These are phyloP conservation scores for Solanum chiquidenum DNA, from an alignment of 257 asterid species.

Conservation along the genomic window DNA sequence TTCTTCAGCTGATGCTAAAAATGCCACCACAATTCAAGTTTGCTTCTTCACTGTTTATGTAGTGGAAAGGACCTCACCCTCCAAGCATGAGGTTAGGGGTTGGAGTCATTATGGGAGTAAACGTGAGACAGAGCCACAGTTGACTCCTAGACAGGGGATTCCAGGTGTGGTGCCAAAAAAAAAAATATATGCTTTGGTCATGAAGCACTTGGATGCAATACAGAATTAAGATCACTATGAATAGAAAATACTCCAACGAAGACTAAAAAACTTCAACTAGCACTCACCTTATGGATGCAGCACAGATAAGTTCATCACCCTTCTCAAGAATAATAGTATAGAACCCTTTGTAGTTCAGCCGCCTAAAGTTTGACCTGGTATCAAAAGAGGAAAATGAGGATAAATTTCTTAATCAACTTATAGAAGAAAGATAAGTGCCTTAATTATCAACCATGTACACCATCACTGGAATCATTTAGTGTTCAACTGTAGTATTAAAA, in stretches of 20 bases:
- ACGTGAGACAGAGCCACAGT: not conserved
- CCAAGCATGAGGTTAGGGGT: not conserved
- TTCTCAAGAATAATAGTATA: slow-evolving; percentile 72
- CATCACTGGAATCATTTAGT: not conserved
- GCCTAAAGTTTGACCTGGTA: slow-evolving; percentile 76
- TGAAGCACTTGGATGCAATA: not conserved
- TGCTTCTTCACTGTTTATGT: not conserved
- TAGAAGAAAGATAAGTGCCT: not conserved
- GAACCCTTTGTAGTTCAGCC: slow-evolving; percentile 75
- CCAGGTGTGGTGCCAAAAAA: not conserved
- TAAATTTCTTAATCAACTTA: not conserved
- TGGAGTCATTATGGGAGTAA: not conserved
- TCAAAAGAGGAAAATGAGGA: slow-evolving; percentile 5
- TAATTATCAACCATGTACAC: not conserved
- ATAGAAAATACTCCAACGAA: not conserved
- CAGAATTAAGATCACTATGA: not conserved
- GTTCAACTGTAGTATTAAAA: not conserved
- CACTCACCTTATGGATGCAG: slow-evolving; percentile 81
- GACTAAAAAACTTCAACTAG: not conserved
- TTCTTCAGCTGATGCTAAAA: not conserved
- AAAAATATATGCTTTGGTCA: not conserved
- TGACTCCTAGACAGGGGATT: not conserved
- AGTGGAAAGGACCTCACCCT: not conserved
- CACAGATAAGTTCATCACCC: slow-evolving; percentile 70
- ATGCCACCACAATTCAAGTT: not conserved